phyloP scores from a whole-genome alignment of 331 rosid genomes.

The Pyracantha coccinea region DNA sequence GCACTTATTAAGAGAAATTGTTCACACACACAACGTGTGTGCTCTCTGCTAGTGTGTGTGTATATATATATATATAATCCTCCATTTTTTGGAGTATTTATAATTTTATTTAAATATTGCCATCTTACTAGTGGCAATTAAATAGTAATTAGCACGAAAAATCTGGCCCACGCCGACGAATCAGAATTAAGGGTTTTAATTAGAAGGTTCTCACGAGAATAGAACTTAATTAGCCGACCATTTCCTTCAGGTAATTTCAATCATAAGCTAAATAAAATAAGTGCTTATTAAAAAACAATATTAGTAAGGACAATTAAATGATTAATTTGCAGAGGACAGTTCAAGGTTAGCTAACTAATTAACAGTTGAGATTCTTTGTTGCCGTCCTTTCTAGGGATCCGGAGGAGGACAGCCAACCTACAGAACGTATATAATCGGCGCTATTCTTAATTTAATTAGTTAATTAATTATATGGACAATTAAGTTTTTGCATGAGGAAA shows the following conservation, averaged over 20 bases:
- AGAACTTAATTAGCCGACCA: slow-evolving; percentile 23
- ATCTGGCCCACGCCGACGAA: slow-evolving; percentile 39
- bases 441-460: neutral
- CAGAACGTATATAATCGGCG: slow-evolving; percentile 64
- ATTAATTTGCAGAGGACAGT: slow-evolving; percentile 27
- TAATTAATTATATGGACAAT: neutral
- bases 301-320: neutral
- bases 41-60: too few relatives aligned
- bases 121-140: neutral
- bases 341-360: slow-evolving; percentile 28
- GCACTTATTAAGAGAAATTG: too few relatives aligned
- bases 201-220: slow-evolving; percentile 13
- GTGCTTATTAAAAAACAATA: neutral
- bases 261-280: slow-evolving; percentile 16
- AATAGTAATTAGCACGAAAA: neutral
- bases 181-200: slow-evolving; percentile 35
- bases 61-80: too few relatives aligned
- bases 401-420: slow-evolving; percentile 51
- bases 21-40: too few relatives aligned
- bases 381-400: slow-evolving; percentile 48
- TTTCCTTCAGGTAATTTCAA: slow-evolving; percentile 28
- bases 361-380: slow-evolving; percentile 49
- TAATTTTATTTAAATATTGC: neutral
- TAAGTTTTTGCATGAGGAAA: neutral
- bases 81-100: slow-evolving; percentile 1